These are phyloP conservation scores for Candida tropicalis DNA, from an alignment of 1,139 yeast genomes.

Conservation along the genomic window DNA sequence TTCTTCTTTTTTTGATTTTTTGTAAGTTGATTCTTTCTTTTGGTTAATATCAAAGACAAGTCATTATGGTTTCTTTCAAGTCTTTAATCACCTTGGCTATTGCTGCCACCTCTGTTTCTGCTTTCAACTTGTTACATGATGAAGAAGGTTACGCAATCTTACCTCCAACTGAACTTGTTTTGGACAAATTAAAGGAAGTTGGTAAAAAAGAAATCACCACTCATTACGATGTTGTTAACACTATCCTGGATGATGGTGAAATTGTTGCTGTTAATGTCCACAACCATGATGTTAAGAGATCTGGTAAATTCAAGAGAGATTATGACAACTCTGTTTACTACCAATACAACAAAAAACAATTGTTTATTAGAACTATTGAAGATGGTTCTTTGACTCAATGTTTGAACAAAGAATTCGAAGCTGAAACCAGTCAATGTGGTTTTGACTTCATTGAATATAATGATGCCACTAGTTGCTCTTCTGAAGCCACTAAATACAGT, in stretches of 20 bases:
- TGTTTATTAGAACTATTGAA: constrained; percentile 17
- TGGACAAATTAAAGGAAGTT: constrained; percentile 14
- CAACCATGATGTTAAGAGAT: constrained; percentile 16
- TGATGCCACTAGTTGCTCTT: constrained; percentile 16
- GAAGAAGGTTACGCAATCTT: constrained; percentile 18
- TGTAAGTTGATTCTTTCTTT: constrained; percentile 1
- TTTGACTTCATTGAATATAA: constrained; percentile 18
- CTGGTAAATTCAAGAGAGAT: constrained; percentile 17
- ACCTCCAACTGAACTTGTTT: constrained; percentile 20
- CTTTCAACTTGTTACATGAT: constrained; percentile 17
- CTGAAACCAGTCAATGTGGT: constrained; percentile 19
- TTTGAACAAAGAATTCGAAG: constrained; percentile 17
- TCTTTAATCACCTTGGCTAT: constrained; percentile 14
- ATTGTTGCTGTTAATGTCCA: constrained; percentile 18
- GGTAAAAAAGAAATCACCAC: constrained; percentile 12
- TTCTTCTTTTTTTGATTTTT: constrained; percentile 1
- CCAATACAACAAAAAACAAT: constrained; percentile 11
- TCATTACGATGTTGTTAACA: constrained; percentile 18
- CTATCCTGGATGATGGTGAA: constrained; percentile 18
- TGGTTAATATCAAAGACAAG: neutral
- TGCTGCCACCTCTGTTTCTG: constrained; percentile 11
- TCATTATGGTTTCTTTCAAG: constrained; percentile 18
- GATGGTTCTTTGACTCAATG: constrained; percentile 14
- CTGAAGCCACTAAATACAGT: constrained; percentile 17
- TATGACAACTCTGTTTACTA: constrained; percentile 18